phyloP scores from a whole-genome alignment of 345 rosid genomes.

The Anacardium occidentale region DNA sequence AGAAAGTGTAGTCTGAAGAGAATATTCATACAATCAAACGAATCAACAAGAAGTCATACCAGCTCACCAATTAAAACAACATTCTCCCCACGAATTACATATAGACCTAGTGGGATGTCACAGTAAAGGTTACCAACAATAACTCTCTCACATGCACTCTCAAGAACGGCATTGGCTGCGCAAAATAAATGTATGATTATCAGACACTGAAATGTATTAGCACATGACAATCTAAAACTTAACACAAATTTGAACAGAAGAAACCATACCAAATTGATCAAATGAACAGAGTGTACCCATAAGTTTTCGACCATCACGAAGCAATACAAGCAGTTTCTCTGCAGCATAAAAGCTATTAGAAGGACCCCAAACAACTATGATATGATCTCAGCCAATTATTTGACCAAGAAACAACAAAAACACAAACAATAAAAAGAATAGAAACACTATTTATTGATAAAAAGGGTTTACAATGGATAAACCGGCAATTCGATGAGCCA shows the following conservation, averaged over 20 bases:
- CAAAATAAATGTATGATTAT: background rate
- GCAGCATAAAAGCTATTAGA: constrained; percentile 23
- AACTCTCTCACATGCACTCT: constrained; percentile 92
- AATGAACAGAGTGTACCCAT: constrained; percentile 92
- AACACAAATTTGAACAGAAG: background rate
- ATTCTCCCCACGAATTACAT: constrained; percentile 94
- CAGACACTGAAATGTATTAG: background rate
- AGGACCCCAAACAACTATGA: constrained; percentile 5
- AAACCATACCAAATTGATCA: constrained; percentile 81
- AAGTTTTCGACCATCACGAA: constrained; percentile 91
- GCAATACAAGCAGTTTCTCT: constrained; percentile 91
- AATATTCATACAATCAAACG: background rate
- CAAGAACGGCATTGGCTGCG: constrained; percentile 96
- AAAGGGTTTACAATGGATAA: too few relatives aligned
- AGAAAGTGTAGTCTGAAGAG: background rate
- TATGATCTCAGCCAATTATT: too few relatives aligned
- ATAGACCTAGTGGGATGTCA: constrained; percentile 90
- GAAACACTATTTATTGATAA: too few relatives aligned
- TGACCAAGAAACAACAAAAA: too few relatives aligned
- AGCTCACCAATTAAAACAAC: constrained; percentile 94
- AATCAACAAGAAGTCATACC: constrained; percentile 45
- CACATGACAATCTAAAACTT: background rate
- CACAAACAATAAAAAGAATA: too few relatives aligned
- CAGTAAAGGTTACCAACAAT: constrained; percentile 89
- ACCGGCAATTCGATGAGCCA: too few relatives aligned